Percentiles rank a stretch among this genome's conserved stretches.
phyloP scores from a whole-genome alignment of 352 stramenopile genomes.

The Phytophthora colocasiae region DNA sequence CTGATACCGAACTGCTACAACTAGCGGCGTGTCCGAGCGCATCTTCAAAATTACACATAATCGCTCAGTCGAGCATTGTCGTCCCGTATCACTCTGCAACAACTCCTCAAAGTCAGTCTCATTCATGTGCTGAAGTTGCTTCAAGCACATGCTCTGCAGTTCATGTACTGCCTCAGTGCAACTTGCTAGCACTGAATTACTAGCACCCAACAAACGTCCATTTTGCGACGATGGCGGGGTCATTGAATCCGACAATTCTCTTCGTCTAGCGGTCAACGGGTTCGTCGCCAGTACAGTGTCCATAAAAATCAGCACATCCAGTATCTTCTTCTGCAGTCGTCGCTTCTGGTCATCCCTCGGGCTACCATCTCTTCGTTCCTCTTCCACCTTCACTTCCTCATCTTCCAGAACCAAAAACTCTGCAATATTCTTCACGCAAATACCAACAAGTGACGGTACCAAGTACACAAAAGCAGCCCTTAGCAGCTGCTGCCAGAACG shows the following conservation, averaged over 20 bases:
- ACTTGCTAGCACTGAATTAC: conserved; percentile 13
- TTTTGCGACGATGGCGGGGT: conserved; percentile 29
- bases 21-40: conserved; percentile 68
- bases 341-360: conserved; percentile 2
- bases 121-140: conserved; percentile 54
- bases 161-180: conserved; percentile 41
- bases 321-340: conserved; percentile 33
- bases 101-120: conserved; percentile 65
- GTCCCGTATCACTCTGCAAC: conserved; percentile 66
- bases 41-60: conserved; percentile 69
- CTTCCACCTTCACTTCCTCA: conserved; percentile 5
- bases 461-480: conserved; percentile 77
- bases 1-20: conserved; percentile 84
- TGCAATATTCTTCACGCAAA: conserved; percentile 62
- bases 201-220: conserved; percentile 15
- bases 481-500: conserved; percentile 76
- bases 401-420: conserved; percentile 39
- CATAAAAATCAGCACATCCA: conserved; percentile 67
- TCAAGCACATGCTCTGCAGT: conserved; percentile 64
- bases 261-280: conserved; percentile 33
- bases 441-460: conserved; percentile 69
- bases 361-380: conserved; percentile 3
- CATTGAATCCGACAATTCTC: conserved; percentile 24
- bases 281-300: conserved; percentile 64
- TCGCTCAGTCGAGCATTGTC: conserved; percentile 70